phyloP scores from a whole-genome alignment of 2,329 filamentous ascomycete genomes.

The Diaporthe eres region DNA sequence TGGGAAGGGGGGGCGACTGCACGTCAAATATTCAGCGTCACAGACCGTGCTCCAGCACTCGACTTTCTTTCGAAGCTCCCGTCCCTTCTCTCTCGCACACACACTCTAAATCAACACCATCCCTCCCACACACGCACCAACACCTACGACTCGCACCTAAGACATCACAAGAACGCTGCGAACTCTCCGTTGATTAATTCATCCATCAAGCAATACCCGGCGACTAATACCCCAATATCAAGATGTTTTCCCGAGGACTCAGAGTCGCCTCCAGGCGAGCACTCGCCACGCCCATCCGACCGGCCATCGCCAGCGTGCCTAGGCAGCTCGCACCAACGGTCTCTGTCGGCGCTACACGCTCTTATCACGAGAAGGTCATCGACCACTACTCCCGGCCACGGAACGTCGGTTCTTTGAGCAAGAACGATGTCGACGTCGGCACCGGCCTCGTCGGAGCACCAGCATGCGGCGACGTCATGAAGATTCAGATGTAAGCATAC shows the following conservation, averaged over 20 bases:
- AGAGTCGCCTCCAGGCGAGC: slow-evolving; percentile 60
- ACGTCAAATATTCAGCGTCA: slow-evolving; percentile 38
- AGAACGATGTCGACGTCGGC: slow-evolving; percentile 86
- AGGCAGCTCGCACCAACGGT: slow-evolving; percentile 59
- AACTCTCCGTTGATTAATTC: slow-evolving; percentile 3
- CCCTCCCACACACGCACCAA: slow-evolving; percentile 7
- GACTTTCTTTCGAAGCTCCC: slow-evolving; percentile 10
- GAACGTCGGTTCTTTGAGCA: slow-evolving; percentile 72
- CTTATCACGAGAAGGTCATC: slow-evolving; percentile 74
- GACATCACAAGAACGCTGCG: slow-evolving; percentile 1
- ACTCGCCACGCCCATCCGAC: slow-evolving; percentile 56
- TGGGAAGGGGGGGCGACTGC: slow-evolving; percentile 27
- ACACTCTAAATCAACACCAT: slow-evolving; percentile 5
- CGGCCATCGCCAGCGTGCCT: slow-evolving; percentile 54
- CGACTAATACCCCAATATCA: slow-evolving; percentile 41
- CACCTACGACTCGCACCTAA: slow-evolving; percentile 12
- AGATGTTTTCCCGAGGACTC: slow-evolving; percentile 64
- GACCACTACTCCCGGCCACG: slow-evolving; percentile 76
- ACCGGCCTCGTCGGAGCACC: slow-evolving; percentile 94
- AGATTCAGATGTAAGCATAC: slow-evolving; percentile 89
- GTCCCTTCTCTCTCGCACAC: slow-evolving; percentile 10
- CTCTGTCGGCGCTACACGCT: slow-evolving; percentile 58
- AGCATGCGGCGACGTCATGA: slow-evolving; percentile 94
- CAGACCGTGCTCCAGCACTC: slow-evolving; percentile 12
- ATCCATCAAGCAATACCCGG: not conserved